phyloP scores from a whole-genome alignment of 805 yeast species.

The Saccharomyces kudriavzevii region DNA sequence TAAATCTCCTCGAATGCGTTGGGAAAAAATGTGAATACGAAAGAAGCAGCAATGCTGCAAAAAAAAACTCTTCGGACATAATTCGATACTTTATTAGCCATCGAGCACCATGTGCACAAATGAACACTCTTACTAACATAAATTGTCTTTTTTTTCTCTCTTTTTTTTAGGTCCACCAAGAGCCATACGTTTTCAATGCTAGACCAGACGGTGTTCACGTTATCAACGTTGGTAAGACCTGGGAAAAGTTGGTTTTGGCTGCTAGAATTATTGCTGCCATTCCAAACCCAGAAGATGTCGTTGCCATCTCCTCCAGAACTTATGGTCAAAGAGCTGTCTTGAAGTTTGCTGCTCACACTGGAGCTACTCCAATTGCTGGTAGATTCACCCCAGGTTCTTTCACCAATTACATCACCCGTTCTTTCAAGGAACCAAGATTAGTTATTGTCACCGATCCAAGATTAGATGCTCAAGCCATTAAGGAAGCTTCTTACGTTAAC shows the following conservation, averaged over 20 bases:
- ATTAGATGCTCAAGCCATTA: slow-evolving; percentile 98
- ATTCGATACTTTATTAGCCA: not conserved
- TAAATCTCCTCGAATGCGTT: not conserved
- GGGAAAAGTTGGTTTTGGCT: slow-evolving; percentile 99
- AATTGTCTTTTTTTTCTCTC: not conserved
- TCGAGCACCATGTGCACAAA: not conserved
- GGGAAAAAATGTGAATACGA: not conserved
- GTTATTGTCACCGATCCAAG: slow-evolving; percentile 98
- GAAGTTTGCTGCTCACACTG: slow-evolving; percentile 97
- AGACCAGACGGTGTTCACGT: slow-evolving; percentile 97
- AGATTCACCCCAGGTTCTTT: slow-evolving; percentile 99
- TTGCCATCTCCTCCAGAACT: slow-evolving; percentile 97
- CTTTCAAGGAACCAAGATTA: slow-evolving; percentile 99
- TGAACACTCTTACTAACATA: slow-evolving; percentile 3
- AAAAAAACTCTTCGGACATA: not conserved
- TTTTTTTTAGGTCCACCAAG: slow-evolving; percentile 71
- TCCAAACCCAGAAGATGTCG: slow-evolving; percentile 97
- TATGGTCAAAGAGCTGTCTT: slow-evolving; percentile 99
- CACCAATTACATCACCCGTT: slow-evolving; percentile 98
- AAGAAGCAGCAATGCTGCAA: not conserved
- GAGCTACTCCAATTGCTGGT: slow-evolving; percentile 99
- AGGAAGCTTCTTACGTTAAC: slow-evolving; percentile 98
- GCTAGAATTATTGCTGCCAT: slow-evolving; percentile 99
- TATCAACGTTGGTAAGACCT: slow-evolving; percentile 92
- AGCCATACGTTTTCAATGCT: slow-evolving; percentile 88